Evolutionary conservation across 345 rosid species (phyloP), one percentile per base, ranked within the genome.

Genomic region (Cardamine occulta): DNA sequence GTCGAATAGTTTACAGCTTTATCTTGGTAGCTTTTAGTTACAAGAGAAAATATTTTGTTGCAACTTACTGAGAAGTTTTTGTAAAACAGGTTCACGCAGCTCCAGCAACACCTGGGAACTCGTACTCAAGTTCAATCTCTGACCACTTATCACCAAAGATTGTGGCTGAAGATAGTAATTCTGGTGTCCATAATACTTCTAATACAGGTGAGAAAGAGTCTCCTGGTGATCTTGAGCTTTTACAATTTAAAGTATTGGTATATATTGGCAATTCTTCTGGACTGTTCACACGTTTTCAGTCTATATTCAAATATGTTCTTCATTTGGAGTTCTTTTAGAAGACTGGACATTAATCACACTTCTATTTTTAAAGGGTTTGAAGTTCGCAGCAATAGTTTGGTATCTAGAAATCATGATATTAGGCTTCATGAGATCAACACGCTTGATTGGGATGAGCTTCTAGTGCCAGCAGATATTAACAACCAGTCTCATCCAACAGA

Each of bases 381-480:
- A 86, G 90, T 69, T 48, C 82, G 86, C 65, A 76, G 83, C 74
- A 88, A 84, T 56, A 78, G 62, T 73, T 68, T 66, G 69, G 80
- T 83, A 0, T 81, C 79, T 73, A 80, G 54, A 78, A 86, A 82
- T 82, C 91, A 89, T 80, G 94, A 87, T 75, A 84, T 84, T 80
- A 86, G 80, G 81, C 89, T 96, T 82, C 97, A 85, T 34, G 98
- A 94, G 82, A 80, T 94, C 74, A 94, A 91, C 68, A 94, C 97
- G 11, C 96, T 94, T 79, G 99, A 96, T 66, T 96, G 99, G 99
- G 98, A 96, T 69, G 96, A 96, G 74, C 94, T 90, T 72, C 76
- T 91, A 54, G 88, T 87, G 60, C 66, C 85, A 48, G 84, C 85
- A 73, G 87, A 85, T 82, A 77, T 80, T 40, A 81, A 72, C 70